A percentile compares a stretch with the other conserved stretches of the same genome.
These are phyloP conservation scores for Lentinula edodes DNA, from an alignment of 768 basidiomycete species.

Conservation along the genomic window DNA sequence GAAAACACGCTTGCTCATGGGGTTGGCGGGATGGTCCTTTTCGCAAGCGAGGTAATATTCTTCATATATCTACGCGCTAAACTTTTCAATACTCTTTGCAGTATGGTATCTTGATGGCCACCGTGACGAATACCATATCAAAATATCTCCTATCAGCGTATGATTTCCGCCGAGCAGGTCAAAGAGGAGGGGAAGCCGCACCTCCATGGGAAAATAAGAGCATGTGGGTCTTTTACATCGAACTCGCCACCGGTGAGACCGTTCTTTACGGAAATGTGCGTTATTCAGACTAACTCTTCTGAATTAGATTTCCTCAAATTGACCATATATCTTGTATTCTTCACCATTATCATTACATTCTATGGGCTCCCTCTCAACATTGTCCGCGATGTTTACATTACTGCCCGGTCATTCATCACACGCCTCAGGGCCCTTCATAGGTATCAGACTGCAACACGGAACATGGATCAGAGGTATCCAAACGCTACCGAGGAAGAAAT, in stretches of 20 bases:
- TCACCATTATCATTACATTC: conserved; percentile 88
- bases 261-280: background rate
- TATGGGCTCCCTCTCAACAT: conserved; percentile 96
- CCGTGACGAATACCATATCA: conserved; percentile 66
- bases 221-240: conserved; percentile 95
- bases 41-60: conserved; percentile 80
- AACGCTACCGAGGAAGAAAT: conserved; percentile 88
- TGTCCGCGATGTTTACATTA: conserved; percentile 94
- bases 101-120: conserved; percentile 89
- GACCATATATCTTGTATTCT: conserved; percentile 88
- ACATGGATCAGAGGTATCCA: conserved; percentile 96
- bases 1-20: conserved; percentile 77
- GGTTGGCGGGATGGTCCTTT: conserved; percentile 88
- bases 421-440: conserved; percentile 84
- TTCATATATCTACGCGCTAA: background rate
- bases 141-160: conserved; percentile 81
- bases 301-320: conserved; percentile 86
- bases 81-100: conserved; percentile 22
- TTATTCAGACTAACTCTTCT: conserved; percentile 2
- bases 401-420: conserved; percentile 86
- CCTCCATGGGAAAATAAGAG: conserved; percentile 98
- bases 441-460: conserved; percentile 89
- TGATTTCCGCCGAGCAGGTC: conserved; percentile 76
- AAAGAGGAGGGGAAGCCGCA: conserved; percentile 75
- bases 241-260: conserved; percentile 76